phyloP scores from a whole-genome alignment of 73 alveolate species.

The Tetrahymena malaccensis region DNA sequence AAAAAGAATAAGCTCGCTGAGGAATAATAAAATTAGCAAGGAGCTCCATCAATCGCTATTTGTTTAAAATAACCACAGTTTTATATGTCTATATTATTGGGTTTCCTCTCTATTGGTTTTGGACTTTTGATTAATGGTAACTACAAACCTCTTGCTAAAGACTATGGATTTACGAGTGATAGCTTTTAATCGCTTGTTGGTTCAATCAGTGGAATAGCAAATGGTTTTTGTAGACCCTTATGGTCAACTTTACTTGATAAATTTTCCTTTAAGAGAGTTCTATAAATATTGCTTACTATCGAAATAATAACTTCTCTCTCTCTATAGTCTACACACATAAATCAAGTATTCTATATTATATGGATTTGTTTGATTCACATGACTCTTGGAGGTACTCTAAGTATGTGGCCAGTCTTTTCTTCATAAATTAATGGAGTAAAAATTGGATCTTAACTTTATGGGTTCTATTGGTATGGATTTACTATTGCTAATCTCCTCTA shows the following conservation, averaged over 20 bases:
- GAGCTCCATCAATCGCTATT: neutral
- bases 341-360: neutral
- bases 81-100: neutral
- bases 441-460: neutral
- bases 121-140: neutral
- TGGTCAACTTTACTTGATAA: neutral
- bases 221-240: neutral
- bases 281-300: neutral
- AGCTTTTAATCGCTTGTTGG: neutral
- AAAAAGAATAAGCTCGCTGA: neutral
- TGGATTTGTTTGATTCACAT: neutral
- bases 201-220: neutral
- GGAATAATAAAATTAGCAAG: neutral
- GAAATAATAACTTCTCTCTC: neutral
- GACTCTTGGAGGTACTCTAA: neutral
- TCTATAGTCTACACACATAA: neutral
- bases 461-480: neutral
- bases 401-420: neutral
- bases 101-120: neutral
- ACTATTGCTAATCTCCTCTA: neutral
- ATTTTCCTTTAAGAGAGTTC: neutral
- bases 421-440: neutral
- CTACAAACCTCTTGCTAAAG: neutral
- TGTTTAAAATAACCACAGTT: neutral
- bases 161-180: neutral